These are phyloP conservation scores for Litsea cubeba DNA, from an alignment of 164 flowering plant species.

Conservation along the genomic window DNA sequence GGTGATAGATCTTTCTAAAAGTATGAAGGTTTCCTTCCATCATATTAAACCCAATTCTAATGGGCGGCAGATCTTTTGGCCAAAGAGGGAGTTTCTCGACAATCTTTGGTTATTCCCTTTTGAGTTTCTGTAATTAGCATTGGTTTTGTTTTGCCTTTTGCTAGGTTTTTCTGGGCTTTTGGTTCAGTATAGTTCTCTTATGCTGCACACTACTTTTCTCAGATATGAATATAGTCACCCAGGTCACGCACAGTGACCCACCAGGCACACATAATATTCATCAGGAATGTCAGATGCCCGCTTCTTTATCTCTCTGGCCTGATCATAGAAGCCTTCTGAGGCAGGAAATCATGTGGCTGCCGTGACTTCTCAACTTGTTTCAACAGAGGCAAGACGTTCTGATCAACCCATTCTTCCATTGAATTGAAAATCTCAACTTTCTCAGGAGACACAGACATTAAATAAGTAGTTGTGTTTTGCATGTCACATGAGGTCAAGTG, in stretches of 20 bases:
- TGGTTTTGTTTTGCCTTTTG: too few relatives aligned
- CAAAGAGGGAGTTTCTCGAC: too few relatives aligned
- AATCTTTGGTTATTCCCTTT: too few relatives aligned
- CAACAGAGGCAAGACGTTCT: conserved; percentile 35
- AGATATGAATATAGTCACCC: too few relatives aligned
- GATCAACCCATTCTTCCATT: conserved; percentile 31
- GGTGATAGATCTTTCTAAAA: too few relatives aligned
- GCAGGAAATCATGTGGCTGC: conserved; percentile 54
- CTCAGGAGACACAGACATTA: conserved; percentile 21
- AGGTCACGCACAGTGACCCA: neutral
- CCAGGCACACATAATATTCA: conserved; percentile 11
- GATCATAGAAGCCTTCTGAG: conserved; percentile 45
- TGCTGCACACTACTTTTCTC: too few relatives aligned
- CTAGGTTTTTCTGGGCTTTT: too few relatives aligned
- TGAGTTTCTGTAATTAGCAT: too few relatives aligned
- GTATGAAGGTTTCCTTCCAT: too few relatives aligned
- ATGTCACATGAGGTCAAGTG: conserved; percentile 12
- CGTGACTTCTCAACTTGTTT: conserved; percentile 50
- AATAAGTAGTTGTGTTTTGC: conserved; percentile 24
- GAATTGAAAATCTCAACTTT: conserved; percentile 31
- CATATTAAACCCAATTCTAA: too few relatives aligned
- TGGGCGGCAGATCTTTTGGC: too few relatives aligned
- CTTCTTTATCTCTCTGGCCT: conserved; percentile 26
- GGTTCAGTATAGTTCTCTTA: too few relatives aligned
- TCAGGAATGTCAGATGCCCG: conserved; percentile 13